Evolutionary conservation across 1,284 basidiomycete species (phyloP).

Genomic region (Malassezia furfur): DNA sequence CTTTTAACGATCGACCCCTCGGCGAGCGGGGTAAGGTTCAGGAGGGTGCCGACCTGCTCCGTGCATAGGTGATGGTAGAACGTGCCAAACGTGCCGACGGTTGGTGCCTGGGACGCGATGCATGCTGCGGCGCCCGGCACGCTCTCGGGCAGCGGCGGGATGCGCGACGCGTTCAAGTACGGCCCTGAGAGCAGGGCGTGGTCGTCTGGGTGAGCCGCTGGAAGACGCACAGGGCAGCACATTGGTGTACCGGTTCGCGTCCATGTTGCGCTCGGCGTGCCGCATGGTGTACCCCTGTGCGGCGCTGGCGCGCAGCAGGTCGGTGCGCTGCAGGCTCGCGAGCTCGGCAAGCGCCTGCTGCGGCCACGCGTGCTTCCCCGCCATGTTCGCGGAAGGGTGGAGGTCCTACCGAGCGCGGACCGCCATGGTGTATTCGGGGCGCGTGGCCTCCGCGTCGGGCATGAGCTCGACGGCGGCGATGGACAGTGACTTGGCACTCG

Average conservation of each 20-base stretch:
- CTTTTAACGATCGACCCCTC: constrained; percentile 34
- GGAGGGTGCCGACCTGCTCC: constrained; percentile 22
- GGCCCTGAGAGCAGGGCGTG: constrained; percentile 26
- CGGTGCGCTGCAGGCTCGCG: background rate
- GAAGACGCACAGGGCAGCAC: constrained; percentile 9
- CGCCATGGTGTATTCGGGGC: constrained; percentile 5
- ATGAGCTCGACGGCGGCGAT: constrained; percentile 9
- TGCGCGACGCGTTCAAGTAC: constrained; percentile 35
- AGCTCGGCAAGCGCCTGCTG: background rate
- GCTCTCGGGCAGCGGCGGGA: constrained; percentile 22
- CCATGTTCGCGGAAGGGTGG: background rate
- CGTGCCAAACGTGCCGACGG: constrained; percentile 77
- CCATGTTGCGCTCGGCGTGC: background rate
- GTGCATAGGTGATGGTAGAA: constrained; percentile 55
- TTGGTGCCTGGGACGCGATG: constrained; percentile 89
- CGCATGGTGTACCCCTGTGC: background rate
- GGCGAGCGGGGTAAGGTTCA: constrained; percentile 41
- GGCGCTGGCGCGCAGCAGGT: background rate
- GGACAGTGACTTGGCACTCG: constrained; percentile 37
- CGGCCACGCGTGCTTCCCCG: background rate
- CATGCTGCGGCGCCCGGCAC: constrained; percentile 53
- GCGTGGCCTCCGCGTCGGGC: constrained; percentile 1
- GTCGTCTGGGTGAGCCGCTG: constrained; percentile 20
- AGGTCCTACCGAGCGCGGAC: background rate
- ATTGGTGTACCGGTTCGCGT: constrained; percentile 13